These are phyloP conservation scores for Thuja plicata DNA, from an alignment of 83 land plant species.

Conservation along the genomic window DNA sequence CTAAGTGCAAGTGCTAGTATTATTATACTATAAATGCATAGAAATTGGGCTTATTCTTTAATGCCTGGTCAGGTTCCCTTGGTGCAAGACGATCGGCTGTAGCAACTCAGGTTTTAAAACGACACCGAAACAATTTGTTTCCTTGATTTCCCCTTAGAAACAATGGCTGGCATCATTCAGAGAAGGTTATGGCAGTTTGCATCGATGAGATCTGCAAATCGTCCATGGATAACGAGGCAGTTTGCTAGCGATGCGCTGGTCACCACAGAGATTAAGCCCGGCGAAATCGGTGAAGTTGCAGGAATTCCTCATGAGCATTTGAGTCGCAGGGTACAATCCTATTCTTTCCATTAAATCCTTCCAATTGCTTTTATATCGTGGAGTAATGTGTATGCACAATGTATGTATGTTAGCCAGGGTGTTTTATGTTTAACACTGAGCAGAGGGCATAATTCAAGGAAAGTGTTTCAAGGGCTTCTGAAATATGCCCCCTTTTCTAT, in stretches of 20 bases:
- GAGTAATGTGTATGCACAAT: background rate
- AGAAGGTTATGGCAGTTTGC: background rate
- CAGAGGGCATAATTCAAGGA: background rate
- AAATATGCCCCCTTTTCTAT: background rate
- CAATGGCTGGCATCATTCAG: constrained; percentile 6
- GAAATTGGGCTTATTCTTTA: no score
- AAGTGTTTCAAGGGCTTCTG: background rate
- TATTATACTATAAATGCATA: no score
- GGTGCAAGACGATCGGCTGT: background rate
- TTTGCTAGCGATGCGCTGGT: constrained; percentile 52
- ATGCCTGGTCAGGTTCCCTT: background rate
- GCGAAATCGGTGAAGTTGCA: constrained; percentile 71
- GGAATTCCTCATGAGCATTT: constrained; percentile 76
- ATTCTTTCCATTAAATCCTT: background rate
- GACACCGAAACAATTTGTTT: no score
- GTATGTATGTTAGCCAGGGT: background rate
- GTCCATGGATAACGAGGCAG: background rate
- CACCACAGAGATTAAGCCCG: constrained; percentile 45
- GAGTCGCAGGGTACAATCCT: constrained; percentile 42
- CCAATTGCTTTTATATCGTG: background rate
- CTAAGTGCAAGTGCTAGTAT: no score
- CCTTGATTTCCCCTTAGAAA: background rate
- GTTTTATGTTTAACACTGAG: background rate
- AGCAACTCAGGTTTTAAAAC: background rate
- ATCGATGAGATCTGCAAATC: background rate